Evolutionary conservation across 495 filamentous ascomycete species (phyloP).

Genomic region (Penicillium nucicola): DNA sequence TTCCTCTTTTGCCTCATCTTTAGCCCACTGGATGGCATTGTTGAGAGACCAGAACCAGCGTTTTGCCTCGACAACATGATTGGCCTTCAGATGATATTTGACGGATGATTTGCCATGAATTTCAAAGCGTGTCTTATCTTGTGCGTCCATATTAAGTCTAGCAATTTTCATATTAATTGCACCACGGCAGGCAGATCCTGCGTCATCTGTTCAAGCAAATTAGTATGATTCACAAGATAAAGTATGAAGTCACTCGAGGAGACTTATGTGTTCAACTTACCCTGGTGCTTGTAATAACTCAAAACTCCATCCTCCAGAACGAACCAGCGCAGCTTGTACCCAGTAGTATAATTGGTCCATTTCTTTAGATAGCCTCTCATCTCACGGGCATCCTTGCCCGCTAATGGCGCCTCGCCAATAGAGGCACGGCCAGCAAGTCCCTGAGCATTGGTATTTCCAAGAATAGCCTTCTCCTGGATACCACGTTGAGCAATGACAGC

Average conservation of each 20-base stretch:
- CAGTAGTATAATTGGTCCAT: conserved; percentile 97
- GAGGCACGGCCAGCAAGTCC: conserved; percentile 49
- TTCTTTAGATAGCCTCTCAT: conserved; percentile 99
- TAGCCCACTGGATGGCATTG: conserved; percentile 97
- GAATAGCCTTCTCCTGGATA: conserved; percentile 93
- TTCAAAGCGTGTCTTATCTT: conserved; percentile 96
- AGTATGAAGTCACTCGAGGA: background rate
- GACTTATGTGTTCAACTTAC: conserved; percentile 32
- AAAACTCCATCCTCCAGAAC: conserved; percentile 95
- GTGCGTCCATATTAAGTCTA: conserved; percentile 87
- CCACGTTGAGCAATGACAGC: conserved; percentile 91
- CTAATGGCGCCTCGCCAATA: conserved; percentile 59
- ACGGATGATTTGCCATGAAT: conserved; percentile 98
- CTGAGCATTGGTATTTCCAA: conserved; percentile 70
- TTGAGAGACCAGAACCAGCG: conserved; percentile 95
- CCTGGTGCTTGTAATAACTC: conserved; percentile 98
- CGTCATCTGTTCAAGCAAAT: conserved; percentile 59
- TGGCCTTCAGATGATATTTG: conserved; percentile 95
- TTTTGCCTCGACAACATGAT: conserved; percentile 67
- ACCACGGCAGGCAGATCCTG: conserved; percentile 71
- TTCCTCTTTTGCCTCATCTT: conserved; percentile 92
- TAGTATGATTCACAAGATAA: background rate
- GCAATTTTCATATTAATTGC: conserved; percentile 99
- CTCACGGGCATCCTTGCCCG: conserved; percentile 82
- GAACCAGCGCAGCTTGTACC: conserved; percentile 96